These are phyloP conservation scores for Apiospora arundinis DNA, from an alignment of 2,329 filamentous ascomycete genomes.

Conservation along the genomic window DNA sequence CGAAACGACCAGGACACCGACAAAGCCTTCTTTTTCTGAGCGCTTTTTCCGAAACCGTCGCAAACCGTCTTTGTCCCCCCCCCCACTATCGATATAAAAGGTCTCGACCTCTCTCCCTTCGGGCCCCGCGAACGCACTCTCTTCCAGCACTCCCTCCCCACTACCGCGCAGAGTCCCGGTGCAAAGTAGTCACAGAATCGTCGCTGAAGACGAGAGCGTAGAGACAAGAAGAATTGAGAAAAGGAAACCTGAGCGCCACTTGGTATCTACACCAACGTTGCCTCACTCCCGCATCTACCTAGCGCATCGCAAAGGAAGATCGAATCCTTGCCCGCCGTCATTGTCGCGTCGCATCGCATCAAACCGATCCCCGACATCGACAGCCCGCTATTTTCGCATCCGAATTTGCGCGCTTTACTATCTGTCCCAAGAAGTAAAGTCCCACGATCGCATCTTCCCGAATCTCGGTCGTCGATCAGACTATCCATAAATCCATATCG, in stretches of 20 bases:
- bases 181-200: constrained; percentile 39
- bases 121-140: constrained; percentile 20
- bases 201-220: constrained; percentile 38
- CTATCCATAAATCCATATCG: constrained; percentile 27
- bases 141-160: constrained; percentile 26
- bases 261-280: constrained; percentile 23
- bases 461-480: constrained; percentile 26
- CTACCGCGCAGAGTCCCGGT: constrained; percentile 41
- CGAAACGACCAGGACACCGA: not conserved
- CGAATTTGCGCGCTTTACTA: constrained; percentile 37
- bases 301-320: constrained; percentile 31
- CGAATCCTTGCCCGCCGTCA: constrained; percentile 37
- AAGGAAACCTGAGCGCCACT: constrained; percentile 24
- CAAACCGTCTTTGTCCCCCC: constrained; percentile 1
- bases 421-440: constrained; percentile 22
- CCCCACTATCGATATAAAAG: constrained; percentile 25
- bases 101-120: constrained; percentile 28
- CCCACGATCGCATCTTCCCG: constrained; percentile 20
- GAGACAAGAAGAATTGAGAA: constrained; percentile 32
- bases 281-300: constrained; percentile 26
- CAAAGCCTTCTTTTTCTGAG: constrained; percentile 5
- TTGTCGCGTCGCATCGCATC: constrained; percentile 35
- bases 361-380: constrained; percentile 38
- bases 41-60: constrained; percentile 2
- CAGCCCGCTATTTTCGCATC: constrained; percentile 32